A percentile compares a stretch with the other conserved stretches of the same genome.
Evolutionary conservation across 164 flowering plant species (phyloP).

Genomic region (Santalum album): DNA sequence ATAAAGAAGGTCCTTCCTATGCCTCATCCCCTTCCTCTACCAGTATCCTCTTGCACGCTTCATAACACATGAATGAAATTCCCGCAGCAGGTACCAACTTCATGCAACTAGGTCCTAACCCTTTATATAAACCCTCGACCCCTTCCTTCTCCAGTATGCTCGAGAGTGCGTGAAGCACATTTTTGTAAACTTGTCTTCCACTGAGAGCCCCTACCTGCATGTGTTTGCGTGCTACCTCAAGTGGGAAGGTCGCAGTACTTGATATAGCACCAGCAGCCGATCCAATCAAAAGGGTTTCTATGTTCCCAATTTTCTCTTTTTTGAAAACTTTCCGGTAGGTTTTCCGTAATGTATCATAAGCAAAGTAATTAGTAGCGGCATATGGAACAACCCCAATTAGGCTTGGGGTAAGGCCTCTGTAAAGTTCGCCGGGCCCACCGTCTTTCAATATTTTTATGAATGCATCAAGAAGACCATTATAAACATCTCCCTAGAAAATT

Average conservation of each 20-base stretch:
- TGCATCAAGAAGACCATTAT: not conserved
- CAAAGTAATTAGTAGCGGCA: not conserved
- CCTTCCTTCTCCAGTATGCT: constrained; percentile 46
- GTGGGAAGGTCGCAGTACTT: constrained; percentile 44
- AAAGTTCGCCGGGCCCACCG: not conserved
- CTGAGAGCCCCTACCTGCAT: constrained; percentile 47
- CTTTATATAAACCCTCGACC: constrained; percentile 31
- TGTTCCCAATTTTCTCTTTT: constrained; percentile 27
- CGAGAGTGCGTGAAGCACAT: constrained; percentile 36
- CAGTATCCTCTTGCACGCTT: constrained; percentile 41
- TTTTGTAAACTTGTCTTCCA: constrained; percentile 37
- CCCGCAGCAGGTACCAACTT: constrained; percentile 53
- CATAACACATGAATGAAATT: constrained; percentile 53
- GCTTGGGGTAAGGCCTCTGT: constrained; percentile 6
- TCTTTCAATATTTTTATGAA: constrained; percentile 1
- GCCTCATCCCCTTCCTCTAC: constrained; percentile 35
- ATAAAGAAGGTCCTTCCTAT: constrained; percentile 6
- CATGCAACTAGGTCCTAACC: constrained; percentile 49
- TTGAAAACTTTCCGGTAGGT: not conserved
- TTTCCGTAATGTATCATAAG: constrained; percentile 1
- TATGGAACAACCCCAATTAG: constrained; percentile 4
- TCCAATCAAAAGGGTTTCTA: constrained; percentile 44
- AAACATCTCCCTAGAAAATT: not conserved
- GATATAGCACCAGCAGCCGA: constrained; percentile 47
- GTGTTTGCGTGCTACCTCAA: constrained; percentile 51